Percentiles rank a stretch among this genome's conserved stretches.
Evolutionary conservation across 2,329 filamentous ascomycete genomes (phyloP).

Genomic region (Aureobasidium sp.): DNA sequence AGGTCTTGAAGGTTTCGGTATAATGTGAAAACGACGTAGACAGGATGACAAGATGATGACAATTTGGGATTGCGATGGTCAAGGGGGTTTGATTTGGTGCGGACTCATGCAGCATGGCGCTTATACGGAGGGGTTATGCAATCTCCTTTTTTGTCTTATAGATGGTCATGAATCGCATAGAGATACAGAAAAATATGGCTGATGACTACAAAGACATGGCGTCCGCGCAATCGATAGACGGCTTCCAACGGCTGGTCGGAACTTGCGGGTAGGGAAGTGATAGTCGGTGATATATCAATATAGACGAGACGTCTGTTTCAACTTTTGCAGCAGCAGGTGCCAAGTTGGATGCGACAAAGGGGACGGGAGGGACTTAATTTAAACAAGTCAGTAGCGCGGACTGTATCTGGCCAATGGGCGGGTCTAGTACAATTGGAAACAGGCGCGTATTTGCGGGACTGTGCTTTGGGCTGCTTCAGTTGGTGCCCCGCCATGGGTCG

Average conservation of each 20-base stretch:
- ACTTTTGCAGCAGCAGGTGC: not conserved
- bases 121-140: conserved; percentile 1
- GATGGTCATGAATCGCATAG: not conserved
- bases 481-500: conserved; percentile 1
- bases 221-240: not conserved
- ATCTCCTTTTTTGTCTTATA: conserved; percentile 9
- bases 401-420: conserved; percentile 4
- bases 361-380: not conserved
- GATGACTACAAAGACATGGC: not conserved
- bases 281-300: not conserved
- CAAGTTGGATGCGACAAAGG: conserved; percentile 10
- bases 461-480: conserved; percentile 12
- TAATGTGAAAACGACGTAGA: conserved; percentile 4
- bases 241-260: conserved; percentile 2
- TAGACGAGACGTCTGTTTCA: conserved; percentile 11
- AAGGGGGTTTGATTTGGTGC: not conserved
- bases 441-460: conserved; percentile 10
- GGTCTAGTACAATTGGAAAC: conserved; percentile 7
- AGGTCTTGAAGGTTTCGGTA: not conserved
- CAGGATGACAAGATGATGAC: conserved; percentile 8
- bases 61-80: conserved; percentile 12
- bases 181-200: not conserved
- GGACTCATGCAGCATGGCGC: conserved; percentile 10
- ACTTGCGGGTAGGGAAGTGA: not conserved
- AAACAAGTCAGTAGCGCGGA: not conserved